Conservation (phyloP, 768 basidiomycete species). For the Lactarius deliciosus region DNA sequence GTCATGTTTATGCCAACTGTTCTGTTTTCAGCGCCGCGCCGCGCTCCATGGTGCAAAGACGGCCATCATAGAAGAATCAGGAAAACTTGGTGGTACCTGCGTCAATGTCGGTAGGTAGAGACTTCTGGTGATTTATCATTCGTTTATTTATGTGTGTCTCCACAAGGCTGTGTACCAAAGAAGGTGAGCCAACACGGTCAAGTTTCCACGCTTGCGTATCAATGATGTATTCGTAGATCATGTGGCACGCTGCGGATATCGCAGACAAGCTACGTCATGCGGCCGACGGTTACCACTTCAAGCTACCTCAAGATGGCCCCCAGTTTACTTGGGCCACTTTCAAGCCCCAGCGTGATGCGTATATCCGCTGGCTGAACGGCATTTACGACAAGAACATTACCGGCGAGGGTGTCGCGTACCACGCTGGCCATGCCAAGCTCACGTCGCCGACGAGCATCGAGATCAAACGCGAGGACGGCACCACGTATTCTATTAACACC, state of each 20-base stretch:
- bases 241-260: conserved; percentile 96
- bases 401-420: conserved; percentile 85
- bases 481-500: conserved; percentile 67
- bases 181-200: conserved; percentile 52
- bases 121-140: background rate
- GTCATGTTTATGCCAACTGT: conserved; percentile 9
- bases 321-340: conserved; percentile 88
- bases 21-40: conserved; percentile 71
- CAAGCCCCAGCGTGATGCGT: conserved; percentile 94
- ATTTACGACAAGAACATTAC: conserved; percentile 90
- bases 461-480: conserved; percentile 66
- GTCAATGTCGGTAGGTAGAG: conserved; percentile 86
- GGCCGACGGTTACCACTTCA: conserved; percentile 67
- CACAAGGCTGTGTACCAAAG: conserved; percentile 91
- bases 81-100: conserved; percentile 87
- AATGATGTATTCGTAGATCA: conserved; percentile 55
- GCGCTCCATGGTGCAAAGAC: conserved; percentile 91
- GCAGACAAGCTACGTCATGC: conserved; percentile 83
- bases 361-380: conserved; percentile 83
- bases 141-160: conserved; percentile 2
- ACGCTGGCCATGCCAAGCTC: conserved; percentile 76
- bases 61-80: conserved; percentile 78
- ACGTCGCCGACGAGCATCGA: conserved; percentile 67
- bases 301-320: conserved; percentile 41
- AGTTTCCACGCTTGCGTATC: background rate